Percentiles rank a stretch among this genome's conserved stretches.
Conservation (phyloP, 306 rosid species). For the Dalbergia cultrata region DNA sequence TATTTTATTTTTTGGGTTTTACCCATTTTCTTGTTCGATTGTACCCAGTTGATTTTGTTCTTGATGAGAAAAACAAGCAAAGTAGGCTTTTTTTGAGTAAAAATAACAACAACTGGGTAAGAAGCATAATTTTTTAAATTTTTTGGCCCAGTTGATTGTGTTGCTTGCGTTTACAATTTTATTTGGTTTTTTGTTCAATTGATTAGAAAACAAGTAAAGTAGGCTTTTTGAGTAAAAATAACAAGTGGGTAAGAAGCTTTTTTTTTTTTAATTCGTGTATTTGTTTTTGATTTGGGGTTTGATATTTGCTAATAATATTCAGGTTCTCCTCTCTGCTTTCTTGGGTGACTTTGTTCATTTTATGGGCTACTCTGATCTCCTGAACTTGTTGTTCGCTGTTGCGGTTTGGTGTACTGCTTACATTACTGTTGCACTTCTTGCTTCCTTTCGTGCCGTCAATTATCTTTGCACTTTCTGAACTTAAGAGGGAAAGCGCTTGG, state of each 20-base stretch:
- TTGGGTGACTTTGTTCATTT: constrained; percentile 33
- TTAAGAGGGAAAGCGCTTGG: not conserved
- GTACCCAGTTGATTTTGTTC: too few relatives aligned
- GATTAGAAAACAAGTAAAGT: not conserved
- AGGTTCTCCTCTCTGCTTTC: constrained; percentile 49
- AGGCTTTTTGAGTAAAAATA: not conserved
- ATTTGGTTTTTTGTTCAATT: not conserved
- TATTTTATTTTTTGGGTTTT: too few relatives aligned
- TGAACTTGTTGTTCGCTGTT: constrained; percentile 59
- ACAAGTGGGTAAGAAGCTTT: not conserved
- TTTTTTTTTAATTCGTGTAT: not conserved
- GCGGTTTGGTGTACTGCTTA: constrained; percentile 77
- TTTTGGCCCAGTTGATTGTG: not conserved
- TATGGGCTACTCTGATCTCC: constrained; percentile 63
- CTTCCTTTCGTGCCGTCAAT: constrained; percentile 61
- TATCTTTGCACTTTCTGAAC: constrained; percentile 52
- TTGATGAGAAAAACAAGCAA: too few relatives aligned
- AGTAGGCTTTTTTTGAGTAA: too few relatives aligned
- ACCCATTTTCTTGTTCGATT: too few relatives aligned
- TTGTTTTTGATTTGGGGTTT: not conserved
- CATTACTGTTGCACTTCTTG: constrained; percentile 66
- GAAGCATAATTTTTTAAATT: too few relatives aligned
- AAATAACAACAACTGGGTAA: too few relatives aligned
- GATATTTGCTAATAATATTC: constrained; percentile 38
- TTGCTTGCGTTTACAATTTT: not conserved